Conservation (phyloP, 306 rosid genomes). For the Macrotyloma uniflorum region DNA sequence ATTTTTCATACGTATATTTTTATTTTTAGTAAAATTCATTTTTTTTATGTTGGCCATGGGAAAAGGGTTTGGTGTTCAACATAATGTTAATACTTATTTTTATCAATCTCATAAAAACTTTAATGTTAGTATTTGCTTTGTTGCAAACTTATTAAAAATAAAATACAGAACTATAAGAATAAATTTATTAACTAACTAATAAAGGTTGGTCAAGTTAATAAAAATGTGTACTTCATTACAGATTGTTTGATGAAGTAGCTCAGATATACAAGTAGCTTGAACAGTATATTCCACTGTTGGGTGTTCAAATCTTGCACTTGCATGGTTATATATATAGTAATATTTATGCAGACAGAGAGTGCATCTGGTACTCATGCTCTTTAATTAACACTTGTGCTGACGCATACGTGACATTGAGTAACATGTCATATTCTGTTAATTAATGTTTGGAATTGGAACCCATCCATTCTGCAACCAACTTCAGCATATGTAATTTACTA, state of each 20-base stretch:
- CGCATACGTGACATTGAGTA: slow-evolving; percentile 29
- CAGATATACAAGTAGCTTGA: not conserved
- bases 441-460: not conserved
- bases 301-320: not conserved
- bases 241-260: not conserved
- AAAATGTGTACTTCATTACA: not conserved
- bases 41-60: too few relatives aligned
- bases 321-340: too few relatives aligned
- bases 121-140: too few relatives aligned
- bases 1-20: too few relatives aligned
- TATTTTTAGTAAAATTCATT: too few relatives aligned
- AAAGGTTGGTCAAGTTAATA: too few relatives aligned
- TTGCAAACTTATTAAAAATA: too few relatives aligned
- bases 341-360: slow-evolving; percentile 5
- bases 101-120: too few relatives aligned
- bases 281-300: not conserved
- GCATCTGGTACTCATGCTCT: not conserved
- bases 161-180: too few relatives aligned
- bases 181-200: too few relatives aligned
- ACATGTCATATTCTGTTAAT: slow-evolving; percentile 4
- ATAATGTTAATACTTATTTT: too few relatives aligned
- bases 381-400: slow-evolving; percentile 30
- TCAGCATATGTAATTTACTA: not conserved
- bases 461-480: not conserved
- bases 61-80: too few relatives aligned